Base-by-base conservation (phyloP, 2,329 filamentous ascomycete species). In the Calonectria pseudoturangicola region DNA sequence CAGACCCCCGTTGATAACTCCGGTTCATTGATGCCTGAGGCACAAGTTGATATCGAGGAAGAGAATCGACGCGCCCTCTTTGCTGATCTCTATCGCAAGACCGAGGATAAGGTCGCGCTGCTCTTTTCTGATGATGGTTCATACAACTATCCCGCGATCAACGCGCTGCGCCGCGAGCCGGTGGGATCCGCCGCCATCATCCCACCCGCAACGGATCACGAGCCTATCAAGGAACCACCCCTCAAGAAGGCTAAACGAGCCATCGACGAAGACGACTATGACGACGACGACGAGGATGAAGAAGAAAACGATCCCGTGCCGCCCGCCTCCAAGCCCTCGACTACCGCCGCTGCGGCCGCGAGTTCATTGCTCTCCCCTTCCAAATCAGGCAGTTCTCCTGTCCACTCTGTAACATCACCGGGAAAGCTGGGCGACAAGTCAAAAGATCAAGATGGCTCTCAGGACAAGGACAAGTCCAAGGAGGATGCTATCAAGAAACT, bases 401-500 rank as follows among this genome's bases (percentile, higher is more conserved):
- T 90, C 75, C 91, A 91, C 80, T 92, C 88, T 68, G 89, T 88
- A 76, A 89, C 87, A 77, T 93, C 89, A 76, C 91, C 87, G 74
- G 91, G 90, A 68, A 92, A 89, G 77, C 88, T 88, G 30, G 83
- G 85, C 69, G 86, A 89, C 50, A 91, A 91, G 77, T 80, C 87
- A 63, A 90, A 89, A 75, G 87, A 87, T 10, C 86, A 86, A 65
- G 87, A 88, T 58, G 81, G 78, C 10, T 84, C 85, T 43, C 87
- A 88, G 75, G 82, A 90, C 79, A 88, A 88, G 84, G 87, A 91
- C 68, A 95, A 95, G 83, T 90, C 92, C 28, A 92, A 93, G 9
- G 95, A 98, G 82, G 94, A 98, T 87, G 94, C 95, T 83, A 94
- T 97, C 81, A 98, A 98, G 85, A 95, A 96, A 84, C 86, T 98